Evolutionary conservation across 371 early-diverging fungal genomes (phyloP).

Genomic region (Aphelidium insulamus): DNA sequence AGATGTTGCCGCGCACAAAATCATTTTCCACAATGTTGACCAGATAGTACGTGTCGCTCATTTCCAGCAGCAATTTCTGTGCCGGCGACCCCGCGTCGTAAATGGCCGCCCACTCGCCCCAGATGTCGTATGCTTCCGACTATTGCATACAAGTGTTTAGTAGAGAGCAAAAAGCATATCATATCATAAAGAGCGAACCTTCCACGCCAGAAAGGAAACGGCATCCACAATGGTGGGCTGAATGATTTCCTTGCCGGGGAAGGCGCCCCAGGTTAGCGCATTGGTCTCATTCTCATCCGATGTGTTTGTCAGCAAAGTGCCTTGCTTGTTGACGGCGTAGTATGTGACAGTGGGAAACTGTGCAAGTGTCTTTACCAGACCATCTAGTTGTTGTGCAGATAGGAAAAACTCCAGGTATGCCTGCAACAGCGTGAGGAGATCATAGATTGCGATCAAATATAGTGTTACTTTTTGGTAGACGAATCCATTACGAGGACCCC

Average conservation of each 20-base stretch:
- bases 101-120: conserved; percentile 70
- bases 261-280: conserved; percentile 96
- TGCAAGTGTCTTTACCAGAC: conserved; percentile 21
- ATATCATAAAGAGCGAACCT: conserved; percentile 14
- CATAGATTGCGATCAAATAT: not conserved
- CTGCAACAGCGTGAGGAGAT: conserved; percentile 1
- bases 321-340: conserved; percentile 70
- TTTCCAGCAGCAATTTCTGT: conserved; percentile 31
- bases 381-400: conserved; percentile 38
- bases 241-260: conserved; percentile 89
- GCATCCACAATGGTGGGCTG: conserved; percentile 91
- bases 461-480: conserved; percentile 72
- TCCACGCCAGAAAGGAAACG: conserved; percentile 85
- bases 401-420: conserved; percentile 91
- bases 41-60: conserved; percentile 65
- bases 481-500: conserved; percentile 92
- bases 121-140: conserved; percentile 89
- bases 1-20: no score
- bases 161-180: not conserved
- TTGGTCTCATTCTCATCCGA: conserved; percentile 61
- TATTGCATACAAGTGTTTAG: conserved; percentile 5
- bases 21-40: conserved; percentile 90
- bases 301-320: conserved; percentile 67
- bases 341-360: conserved; percentile 49
- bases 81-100: conserved; percentile 37